phyloP scores from a whole-genome alignment of 192 early-diverging fungal species.

The Rhizophagus clarus region DNA sequence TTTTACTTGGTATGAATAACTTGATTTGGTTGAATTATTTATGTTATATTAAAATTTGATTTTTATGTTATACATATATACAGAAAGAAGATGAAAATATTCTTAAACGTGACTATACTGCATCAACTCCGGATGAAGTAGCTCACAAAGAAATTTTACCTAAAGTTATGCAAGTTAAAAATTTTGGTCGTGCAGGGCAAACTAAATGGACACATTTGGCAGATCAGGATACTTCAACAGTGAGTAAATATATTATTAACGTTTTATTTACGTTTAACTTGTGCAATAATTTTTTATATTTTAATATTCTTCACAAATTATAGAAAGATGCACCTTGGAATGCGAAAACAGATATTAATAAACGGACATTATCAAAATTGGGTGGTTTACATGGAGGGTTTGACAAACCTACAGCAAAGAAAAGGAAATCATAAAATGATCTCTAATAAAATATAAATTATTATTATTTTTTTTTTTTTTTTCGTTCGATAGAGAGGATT shows the following conservation, averaged over 20 bases:
- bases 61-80: slow-evolving; percentile 37
- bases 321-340: slow-evolving; percentile 23
- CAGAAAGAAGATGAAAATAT: slow-evolving; percentile 57
- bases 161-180: slow-evolving; percentile 88
- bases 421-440: slow-evolving; percentile 5
- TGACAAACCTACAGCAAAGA: slow-evolving; percentile 28
- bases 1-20: slow-evolving; percentile 66
- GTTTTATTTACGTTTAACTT: neutral
- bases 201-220: slow-evolving; percentile 89
- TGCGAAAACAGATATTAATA: slow-evolving; percentile 20
- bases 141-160: slow-evolving; percentile 74
- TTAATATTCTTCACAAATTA: neutral
- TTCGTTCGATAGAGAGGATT: neutral
- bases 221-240: slow-evolving; percentile 77
- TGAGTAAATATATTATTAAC: neutral
- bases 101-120: slow-evolving; percentile 65
- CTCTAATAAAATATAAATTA: too few relatives aligned
- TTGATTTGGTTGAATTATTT: neutral
- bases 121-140: slow-evolving; percentile 72
- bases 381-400: slow-evolving; percentile 31
- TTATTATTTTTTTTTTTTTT: too few relatives aligned
- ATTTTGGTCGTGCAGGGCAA: slow-evolving; percentile 82
- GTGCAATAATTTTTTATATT: neutral
- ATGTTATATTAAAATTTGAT: neutral
- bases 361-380: slow-evolving; percentile 4